Conservation (phyloP, 352 stramenopile species). For the Aphanomyces stellatus region DNA sequence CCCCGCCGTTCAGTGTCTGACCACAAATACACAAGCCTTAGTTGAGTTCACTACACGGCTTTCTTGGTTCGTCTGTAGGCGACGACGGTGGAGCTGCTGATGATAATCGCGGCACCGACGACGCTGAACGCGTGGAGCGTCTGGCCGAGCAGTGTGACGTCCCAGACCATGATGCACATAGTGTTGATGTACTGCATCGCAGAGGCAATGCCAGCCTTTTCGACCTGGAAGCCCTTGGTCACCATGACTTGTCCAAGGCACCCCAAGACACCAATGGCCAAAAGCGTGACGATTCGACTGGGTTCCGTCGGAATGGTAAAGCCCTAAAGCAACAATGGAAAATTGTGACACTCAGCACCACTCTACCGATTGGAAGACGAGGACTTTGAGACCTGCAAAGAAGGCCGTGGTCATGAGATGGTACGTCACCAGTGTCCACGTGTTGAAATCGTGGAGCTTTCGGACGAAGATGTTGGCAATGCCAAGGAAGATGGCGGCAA, state of each 20-base stretch:
- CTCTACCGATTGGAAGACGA: too few species aligned
- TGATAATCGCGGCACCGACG: slow-evolving; percentile 46
- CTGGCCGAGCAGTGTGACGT: slow-evolving; percentile 40
- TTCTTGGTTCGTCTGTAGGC: too few species aligned
- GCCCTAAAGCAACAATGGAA: not conserved
- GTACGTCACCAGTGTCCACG: slow-evolving; percentile 36
- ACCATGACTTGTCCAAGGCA: slow-evolving; percentile 46
- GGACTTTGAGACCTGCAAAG: slow-evolving; percentile 23
- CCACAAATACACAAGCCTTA: too few species aligned
- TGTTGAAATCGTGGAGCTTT: slow-evolving; percentile 40
- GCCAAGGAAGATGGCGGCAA: slow-evolving; percentile 38
- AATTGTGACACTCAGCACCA: too few species aligned
- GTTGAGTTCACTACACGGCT: too few species aligned
- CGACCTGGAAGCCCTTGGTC: slow-evolving; percentile 47
- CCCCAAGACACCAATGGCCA: slow-evolving; percentile 36
- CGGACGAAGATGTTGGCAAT: slow-evolving; percentile 45
- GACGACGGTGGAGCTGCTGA: too few species aligned
- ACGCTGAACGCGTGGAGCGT: slow-evolving; percentile 52
- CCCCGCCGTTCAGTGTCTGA: too few species aligned
- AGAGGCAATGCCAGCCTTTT: slow-evolving; percentile 48
- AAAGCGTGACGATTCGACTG: slow-evolving; percentile 32
- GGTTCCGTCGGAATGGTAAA: slow-evolving; percentile 19
- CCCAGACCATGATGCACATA: slow-evolving; percentile 50
- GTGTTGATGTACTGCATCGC: slow-evolving; percentile 69
- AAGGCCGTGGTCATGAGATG: slow-evolving; percentile 34